Conservation (phyloP, 371 early-diverging fungal species). For the Saksenaea vasiformis region DNA sequence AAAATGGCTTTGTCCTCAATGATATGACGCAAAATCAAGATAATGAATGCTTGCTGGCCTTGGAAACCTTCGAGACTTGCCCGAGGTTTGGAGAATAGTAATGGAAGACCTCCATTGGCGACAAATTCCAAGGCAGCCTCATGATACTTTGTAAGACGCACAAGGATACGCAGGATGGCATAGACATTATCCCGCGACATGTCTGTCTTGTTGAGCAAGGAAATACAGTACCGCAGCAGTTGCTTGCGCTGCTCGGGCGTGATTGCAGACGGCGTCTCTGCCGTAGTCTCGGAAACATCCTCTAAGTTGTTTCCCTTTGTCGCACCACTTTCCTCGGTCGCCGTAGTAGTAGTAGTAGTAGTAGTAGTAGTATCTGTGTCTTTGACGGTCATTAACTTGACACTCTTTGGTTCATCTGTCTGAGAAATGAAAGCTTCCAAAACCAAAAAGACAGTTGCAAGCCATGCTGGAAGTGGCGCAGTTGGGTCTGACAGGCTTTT, state of each 20-base stretch:
- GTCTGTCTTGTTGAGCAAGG: slow-evolving; percentile 46
- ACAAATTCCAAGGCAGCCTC: slow-evolving; percentile 69
- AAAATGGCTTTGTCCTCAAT: slow-evolving; percentile 76
- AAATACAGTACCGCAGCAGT: slow-evolving; percentile 46
- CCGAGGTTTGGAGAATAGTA: slow-evolving; percentile 56
- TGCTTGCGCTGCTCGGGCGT: slow-evolving; percentile 35
- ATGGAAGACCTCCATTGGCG: slow-evolving; percentile 62
- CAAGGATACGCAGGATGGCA: slow-evolving; percentile 76
- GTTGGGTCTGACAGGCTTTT: slow-evolving; percentile 14
- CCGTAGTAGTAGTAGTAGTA: too few species aligned
- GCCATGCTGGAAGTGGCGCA: slow-evolving; percentile 53
- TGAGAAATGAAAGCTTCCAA: slow-evolving; percentile 68
- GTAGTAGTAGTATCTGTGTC: not conserved
- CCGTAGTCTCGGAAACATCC: slow-evolving; percentile 17
- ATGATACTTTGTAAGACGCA: slow-evolving; percentile 77
- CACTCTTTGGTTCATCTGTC: slow-evolving; percentile 62
- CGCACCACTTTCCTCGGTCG: not conserved
- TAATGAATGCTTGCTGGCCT: slow-evolving; percentile 73
- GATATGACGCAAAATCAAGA: slow-evolving; percentile 87
- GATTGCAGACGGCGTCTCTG: slow-evolving; percentile 21
- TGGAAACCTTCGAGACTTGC: slow-evolving; percentile 58
- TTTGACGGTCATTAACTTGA: slow-evolving; percentile 15
- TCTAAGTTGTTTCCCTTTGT: not conserved
- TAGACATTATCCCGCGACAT: slow-evolving; percentile 57
- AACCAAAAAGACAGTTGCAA: slow-evolving; percentile 68